Evolutionary conservation across 1,139 yeast genomes (phyloP).

Genomic region (Blastobotrys proliferans): DNA sequence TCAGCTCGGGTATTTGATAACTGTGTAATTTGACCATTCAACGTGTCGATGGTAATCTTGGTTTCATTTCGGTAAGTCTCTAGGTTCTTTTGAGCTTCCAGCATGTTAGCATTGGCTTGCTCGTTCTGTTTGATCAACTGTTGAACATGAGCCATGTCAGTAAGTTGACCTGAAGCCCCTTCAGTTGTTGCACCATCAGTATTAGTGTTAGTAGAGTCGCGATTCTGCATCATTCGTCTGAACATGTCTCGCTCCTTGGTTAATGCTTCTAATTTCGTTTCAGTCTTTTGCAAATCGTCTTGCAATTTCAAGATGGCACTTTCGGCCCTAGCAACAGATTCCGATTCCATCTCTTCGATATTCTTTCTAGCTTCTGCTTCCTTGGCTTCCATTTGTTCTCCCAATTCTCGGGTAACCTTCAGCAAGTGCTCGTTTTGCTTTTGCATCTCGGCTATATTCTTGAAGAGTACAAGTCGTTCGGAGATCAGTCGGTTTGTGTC

Average conservation of each 20-base stretch:
- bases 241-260: conserved; percentile 65
- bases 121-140: conserved; percentile 36
- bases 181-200: too few species aligned
- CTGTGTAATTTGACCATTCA: conserved; percentile 40
- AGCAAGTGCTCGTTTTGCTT: conserved; percentile 69
- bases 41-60: conserved; percentile 38
- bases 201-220: conserved; percentile 11
- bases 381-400: conserved; percentile 58
- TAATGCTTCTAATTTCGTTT: conserved; percentile 49
- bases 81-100: conserved; percentile 36
- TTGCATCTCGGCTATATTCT: conserved; percentile 62
- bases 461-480: conserved; percentile 68
- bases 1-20: conserved; percentile 49
- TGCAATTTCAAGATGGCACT: conserved; percentile 68
- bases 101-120: conserved; percentile 32
- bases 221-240: conserved; percentile 40
- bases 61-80: conserved; percentile 42
- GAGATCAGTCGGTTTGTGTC: conserved; percentile 73
- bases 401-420: conserved; percentile 62
- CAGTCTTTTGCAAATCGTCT: conserved; percentile 52
- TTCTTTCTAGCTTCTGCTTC: conserved; percentile 43
- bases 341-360: conserved; percentile 48
- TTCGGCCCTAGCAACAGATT: conserved; percentile 68
- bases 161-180: conserved; percentile 27
- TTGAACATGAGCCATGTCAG: conserved; percentile 22